Conservation (phyloP, 2,329 filamentous ascomycete species). For the Fusarium siculi region DNA sequence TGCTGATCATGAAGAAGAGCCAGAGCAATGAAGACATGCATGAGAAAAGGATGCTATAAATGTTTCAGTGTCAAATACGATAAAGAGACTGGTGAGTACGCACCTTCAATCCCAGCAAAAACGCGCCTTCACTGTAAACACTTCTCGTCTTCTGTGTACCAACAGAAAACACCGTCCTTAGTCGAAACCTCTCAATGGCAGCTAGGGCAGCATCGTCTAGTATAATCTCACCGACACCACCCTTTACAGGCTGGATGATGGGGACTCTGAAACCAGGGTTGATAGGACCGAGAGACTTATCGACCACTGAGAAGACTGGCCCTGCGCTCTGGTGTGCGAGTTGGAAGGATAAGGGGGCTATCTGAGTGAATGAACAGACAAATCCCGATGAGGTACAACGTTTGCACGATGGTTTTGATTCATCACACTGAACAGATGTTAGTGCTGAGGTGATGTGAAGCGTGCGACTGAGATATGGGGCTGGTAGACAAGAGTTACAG, state of each 20-base stretch:
- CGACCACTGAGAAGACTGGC: constrained; percentile 14
- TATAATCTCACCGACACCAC: constrained; percentile 40
- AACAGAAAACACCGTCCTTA: constrained; percentile 55
- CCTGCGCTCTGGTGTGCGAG: constrained; percentile 31
- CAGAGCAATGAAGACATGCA: constrained; percentile 64
- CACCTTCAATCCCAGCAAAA: constrained; percentile 54
- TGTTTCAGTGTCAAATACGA: not conserved
- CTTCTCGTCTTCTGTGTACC: constrained; percentile 46
- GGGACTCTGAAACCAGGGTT: constrained; percentile 38
- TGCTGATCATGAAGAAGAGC: constrained; percentile 64
- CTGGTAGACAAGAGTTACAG: not conserved
- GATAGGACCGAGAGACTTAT: constrained; percentile 17
- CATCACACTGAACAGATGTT: constrained; percentile 60
- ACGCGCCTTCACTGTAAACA: constrained; percentile 50
- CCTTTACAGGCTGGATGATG: constrained; percentile 36
- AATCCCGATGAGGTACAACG: constrained; percentile 61
- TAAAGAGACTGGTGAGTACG: not conserved
- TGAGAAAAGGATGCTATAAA: constrained; percentile 60
- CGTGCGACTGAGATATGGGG: not conserved
- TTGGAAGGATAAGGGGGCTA: constrained; percentile 35
- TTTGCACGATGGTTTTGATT: constrained; percentile 59
- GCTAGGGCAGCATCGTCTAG: constrained; percentile 49
- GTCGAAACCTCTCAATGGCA: constrained; percentile 55
- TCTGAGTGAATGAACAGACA: constrained; percentile 57
- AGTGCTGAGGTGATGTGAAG: not conserved